Percentiles rank a stretch among this genome's conserved stretches.
phyloP scores from a whole-genome alignment of 192 early-diverging fungal species.

The Gonapodya prolifera region DNA sequence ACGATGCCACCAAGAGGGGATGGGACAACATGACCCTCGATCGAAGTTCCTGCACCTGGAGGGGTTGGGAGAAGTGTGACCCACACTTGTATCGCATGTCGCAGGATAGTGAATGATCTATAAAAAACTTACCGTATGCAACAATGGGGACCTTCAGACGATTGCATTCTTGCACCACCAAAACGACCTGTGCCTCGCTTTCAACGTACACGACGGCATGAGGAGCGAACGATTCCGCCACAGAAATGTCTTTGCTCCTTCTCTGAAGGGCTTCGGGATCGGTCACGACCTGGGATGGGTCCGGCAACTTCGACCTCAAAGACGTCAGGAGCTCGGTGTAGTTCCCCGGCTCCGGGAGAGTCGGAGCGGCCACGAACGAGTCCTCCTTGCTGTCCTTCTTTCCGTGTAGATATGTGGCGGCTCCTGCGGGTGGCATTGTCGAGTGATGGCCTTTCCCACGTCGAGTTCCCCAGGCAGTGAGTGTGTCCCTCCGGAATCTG shows the following conservation, averaged over 20 bases:
- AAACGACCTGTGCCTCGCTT: background rate
- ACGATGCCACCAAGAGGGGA: constrained; percentile 27
- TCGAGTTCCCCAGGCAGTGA: too few species aligned
- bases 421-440: background rate
- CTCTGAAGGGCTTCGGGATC: background rate
- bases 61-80: background rate
- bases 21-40: constrained; percentile 43
- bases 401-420: background rate
- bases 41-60: constrained; percentile 27
- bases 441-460: too few species aligned
- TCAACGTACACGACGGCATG: constrained; percentile 1
- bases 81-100: too few species aligned
- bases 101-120: too few species aligned
- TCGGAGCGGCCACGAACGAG: background rate
- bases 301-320: background rate
- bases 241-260: background rate
- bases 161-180: constrained; percentile 18
- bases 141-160: constrained; percentile 35
- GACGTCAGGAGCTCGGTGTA: background rate
- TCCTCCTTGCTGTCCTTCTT: background rate
- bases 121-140: constrained; percentile 17
- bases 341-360: background rate
- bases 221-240: background rate
- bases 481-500: too few species aligned
- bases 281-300: background rate